phyloP scores from a whole-genome alignment of 306 rosid species.

The Begonia masoniana region DNA sequence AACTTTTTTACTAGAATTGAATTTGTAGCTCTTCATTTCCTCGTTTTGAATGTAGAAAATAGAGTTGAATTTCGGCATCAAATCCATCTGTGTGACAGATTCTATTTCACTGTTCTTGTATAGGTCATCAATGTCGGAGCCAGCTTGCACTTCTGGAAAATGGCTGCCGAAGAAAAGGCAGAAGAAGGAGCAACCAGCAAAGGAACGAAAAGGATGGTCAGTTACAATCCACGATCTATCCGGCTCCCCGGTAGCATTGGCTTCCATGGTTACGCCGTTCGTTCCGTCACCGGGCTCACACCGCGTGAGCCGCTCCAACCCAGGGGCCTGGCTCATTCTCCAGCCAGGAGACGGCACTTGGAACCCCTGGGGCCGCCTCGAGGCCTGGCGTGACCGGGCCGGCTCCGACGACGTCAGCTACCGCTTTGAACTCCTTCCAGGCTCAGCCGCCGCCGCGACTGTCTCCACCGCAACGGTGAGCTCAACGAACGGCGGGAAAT shows the following conservation, averaged over 20 bases:
- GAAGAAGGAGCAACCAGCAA: slow-evolving; percentile 18
- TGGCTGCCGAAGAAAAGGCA: slow-evolving; percentile 21
- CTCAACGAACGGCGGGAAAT: slow-evolving; percentile 23
- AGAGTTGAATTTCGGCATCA: too few species aligned
- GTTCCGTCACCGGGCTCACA: slow-evolving; percentile 31
- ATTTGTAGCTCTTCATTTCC: background rate
- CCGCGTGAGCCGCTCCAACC: slow-evolving; percentile 37
- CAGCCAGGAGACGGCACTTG: slow-evolving; percentile 32
- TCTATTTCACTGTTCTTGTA: background rate
- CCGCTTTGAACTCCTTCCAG: slow-evolving; percentile 23
- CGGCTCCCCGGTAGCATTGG: slow-evolving; percentile 37
- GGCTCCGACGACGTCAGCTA: slow-evolving; percentile 27
- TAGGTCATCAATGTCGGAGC: slow-evolving; percentile 22
- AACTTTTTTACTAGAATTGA: background rate
- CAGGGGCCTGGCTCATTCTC: slow-evolving; percentile 41
- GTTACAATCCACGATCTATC: slow-evolving; percentile 39
- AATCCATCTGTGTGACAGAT: too few species aligned
- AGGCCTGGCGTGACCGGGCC: slow-evolving; percentile 34
- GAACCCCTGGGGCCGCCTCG: slow-evolving; percentile 45
- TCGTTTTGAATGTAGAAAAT: background rate
- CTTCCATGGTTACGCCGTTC: slow-evolving; percentile 42
- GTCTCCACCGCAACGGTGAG: slow-evolving; percentile 20
- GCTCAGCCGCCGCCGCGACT: slow-evolving; percentile 13
- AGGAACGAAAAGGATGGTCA: slow-evolving; percentile 41
- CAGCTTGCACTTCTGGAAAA: slow-evolving; percentile 10